Evolutionary conservation across 768 basidiomycete genomes (phyloP).

Genomic region (Hirschioporus abietinus): DNA sequence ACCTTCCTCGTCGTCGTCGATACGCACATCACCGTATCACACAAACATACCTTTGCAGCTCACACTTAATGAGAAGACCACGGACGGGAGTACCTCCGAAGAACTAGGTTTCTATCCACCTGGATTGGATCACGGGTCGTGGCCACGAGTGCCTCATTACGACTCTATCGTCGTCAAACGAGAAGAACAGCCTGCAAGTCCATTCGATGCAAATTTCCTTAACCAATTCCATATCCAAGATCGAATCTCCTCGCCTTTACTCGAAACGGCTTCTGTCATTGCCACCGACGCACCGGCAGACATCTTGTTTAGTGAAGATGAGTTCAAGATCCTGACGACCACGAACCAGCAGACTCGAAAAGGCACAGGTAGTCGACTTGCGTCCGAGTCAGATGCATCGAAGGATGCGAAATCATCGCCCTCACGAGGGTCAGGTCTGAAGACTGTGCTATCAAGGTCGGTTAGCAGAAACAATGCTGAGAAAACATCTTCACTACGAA

Average conservation of each 20-base stretch:
- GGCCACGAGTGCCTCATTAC: not conserved
- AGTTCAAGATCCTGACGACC: not conserved
- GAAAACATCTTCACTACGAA: not conserved
- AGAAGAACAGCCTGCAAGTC: not conserved
- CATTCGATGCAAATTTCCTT: not conserved
- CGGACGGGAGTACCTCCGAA: not conserved
- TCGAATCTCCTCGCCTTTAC: not conserved
- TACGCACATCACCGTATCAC: not conserved
- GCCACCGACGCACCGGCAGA: not conserved
- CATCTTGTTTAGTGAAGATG: not conserved
- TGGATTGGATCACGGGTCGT: not conserved
- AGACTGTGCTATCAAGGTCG: not conserved
- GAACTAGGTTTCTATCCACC: not conserved
- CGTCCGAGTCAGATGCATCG: not conserved
- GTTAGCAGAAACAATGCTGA: not conserved
- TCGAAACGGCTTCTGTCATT: not conserved
- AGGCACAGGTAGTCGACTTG: no score
- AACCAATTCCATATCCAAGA: not conserved
- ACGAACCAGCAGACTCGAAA: not conserved
- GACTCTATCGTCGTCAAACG: not conserved
- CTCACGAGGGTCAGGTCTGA: not conserved
- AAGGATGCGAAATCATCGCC: not conserved
- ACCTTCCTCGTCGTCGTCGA: not conserved
- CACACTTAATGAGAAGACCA: not conserved
- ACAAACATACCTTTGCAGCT: not conserved